Conservation (phyloP, 2,329 filamentous ascomycete species). For the Penicillium fuscoglaucum region DNA sequence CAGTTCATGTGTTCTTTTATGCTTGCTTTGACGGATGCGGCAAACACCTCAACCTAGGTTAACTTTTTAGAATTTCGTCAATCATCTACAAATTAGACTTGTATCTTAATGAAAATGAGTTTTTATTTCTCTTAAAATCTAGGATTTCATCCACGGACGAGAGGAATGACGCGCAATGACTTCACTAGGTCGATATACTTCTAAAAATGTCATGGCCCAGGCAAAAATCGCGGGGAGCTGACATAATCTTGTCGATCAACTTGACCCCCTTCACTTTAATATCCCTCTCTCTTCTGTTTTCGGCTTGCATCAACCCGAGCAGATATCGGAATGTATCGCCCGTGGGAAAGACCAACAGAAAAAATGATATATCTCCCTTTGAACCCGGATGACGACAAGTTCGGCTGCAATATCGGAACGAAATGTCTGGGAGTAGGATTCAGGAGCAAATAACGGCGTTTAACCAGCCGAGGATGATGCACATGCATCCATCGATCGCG, state of each 20-base stretch:
- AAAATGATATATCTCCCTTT: neutral
- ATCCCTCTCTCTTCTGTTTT: neutral
- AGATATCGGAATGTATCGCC: constrained; percentile 9
- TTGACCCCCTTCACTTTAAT: neutral
- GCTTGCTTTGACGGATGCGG: constrained; percentile 7
- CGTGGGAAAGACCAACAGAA: neutral
- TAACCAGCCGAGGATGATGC: constrained; percentile 31
- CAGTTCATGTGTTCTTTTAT: constrained; percentile 1
- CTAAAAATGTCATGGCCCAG: neutral
- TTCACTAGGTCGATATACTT: constrained; percentile 15
- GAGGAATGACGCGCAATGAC: constrained; percentile 27
- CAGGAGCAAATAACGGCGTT: constrained; percentile 29
- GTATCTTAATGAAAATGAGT: no score
- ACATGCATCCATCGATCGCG: constrained; percentile 21
- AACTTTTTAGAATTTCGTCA: constrained; percentile 2
- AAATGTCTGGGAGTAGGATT: neutral
- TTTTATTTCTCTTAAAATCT: neutral
- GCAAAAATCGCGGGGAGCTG: constrained; percentile 21
- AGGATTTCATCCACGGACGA: constrained; percentile 5
- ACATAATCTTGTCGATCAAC: constrained; percentile 20
- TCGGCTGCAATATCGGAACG: constrained; percentile 16
- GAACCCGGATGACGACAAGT: constrained; percentile 15
- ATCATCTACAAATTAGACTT: neutral
- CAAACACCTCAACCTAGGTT: neutral
- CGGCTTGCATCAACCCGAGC: constrained; percentile 20